phyloP scores from a whole-genome alignment of 495 filamentous ascomycete genomes.

The Xanthoparmelia taractica region DNA sequence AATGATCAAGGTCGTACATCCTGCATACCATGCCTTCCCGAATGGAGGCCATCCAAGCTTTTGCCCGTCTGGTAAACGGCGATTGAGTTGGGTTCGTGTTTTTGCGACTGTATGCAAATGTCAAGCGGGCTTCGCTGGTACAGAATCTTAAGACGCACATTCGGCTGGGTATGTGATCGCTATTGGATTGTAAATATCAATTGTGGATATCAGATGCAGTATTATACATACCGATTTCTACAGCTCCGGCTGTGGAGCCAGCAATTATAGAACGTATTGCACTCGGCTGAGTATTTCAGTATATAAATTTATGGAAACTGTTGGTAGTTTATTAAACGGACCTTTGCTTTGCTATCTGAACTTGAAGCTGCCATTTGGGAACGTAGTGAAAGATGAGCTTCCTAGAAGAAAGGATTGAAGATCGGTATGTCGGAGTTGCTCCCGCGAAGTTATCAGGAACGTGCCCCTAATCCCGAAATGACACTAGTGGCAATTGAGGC shows the following conservation, averaged over 20 bases:
- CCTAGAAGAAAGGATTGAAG: background rate
- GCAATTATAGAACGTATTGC: constrained; percentile 79
- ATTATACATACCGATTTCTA: constrained; percentile 69
- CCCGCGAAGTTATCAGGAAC: too few species aligned
- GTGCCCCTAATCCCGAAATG: too few species aligned
- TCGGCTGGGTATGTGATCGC: constrained; percentile 97
- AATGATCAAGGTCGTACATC: constrained; percentile 93
- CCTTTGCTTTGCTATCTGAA: constrained; percentile 41
- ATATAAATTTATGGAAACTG: background rate
- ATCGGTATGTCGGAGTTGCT: background rate
- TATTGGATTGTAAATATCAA: constrained; percentile 29
- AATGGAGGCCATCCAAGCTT: constrained; percentile 97
- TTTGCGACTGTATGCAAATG: constrained; percentile 61
- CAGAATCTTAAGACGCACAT: constrained; percentile 46
- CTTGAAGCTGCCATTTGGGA: constrained; percentile 36
- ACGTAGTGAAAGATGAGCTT: background rate
- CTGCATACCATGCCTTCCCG: constrained; percentile 91
- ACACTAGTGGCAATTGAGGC: too few species aligned
- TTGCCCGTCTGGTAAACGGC: constrained; percentile 65
- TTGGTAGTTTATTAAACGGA: constrained; percentile 14
- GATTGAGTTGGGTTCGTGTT: constrained; percentile 89
- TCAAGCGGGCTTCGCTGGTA: constrained; percentile 5
- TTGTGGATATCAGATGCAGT: constrained; percentile 3
- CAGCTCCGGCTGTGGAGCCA: constrained; percentile 81
- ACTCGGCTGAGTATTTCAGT: constrained; percentile 54